Conservation (phyloP, 2,329 filamentous ascomycete species). For the Hypoxylon sp. region DNA sequence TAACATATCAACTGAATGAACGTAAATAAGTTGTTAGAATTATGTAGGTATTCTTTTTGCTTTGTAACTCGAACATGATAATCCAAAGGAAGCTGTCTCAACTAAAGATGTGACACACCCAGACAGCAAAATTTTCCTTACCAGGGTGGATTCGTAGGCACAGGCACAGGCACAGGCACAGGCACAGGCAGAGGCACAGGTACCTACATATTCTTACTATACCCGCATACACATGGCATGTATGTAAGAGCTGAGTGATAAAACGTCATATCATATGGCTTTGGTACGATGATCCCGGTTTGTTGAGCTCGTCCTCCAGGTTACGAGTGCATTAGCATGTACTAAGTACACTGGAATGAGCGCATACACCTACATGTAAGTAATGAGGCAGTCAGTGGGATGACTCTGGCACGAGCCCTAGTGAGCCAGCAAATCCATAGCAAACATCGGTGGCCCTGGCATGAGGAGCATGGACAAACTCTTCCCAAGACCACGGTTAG, state of each 20-base stretch:
- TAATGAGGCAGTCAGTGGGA: slow-evolving; percentile 25
- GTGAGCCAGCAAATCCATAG: slow-evolving; percentile 26
- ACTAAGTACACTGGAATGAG: slow-evolving; percentile 28
- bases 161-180: not conserved
- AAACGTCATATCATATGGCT: slow-evolving; percentile 23
- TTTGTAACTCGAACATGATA: slow-evolving; percentile 1
- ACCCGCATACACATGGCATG: slow-evolving; percentile 7
- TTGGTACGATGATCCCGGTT: slow-evolving; percentile 24
- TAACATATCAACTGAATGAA: slow-evolving; percentile 6
- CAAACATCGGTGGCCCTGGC: slow-evolving; percentile 43
- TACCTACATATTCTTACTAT: slow-evolving; percentile 23
- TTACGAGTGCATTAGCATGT: slow-evolving; percentile 8
- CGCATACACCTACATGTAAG: not conserved
- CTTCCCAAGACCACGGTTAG: slow-evolving; percentile 23
- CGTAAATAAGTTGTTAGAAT: not conserved
- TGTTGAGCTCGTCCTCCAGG: slow-evolving; percentile 18
- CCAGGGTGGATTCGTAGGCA: slow-evolving; percentile 22
- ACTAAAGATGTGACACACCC: slow-evolving; percentile 21
- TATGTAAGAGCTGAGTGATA: slow-evolving; percentile 26
- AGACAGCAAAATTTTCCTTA: slow-evolving; percentile 19
- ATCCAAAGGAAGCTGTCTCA: not conserved
- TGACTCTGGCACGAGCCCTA: slow-evolving; percentile 24
- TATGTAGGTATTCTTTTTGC: not conserved
- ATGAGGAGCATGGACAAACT: slow-evolving; percentile 25
- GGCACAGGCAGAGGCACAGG: no score